Evolutionary conservation across 2,329 filamentous ascomycete genomes (phyloP).

Genomic region (Pseudogymnoascus sp.): DNA sequence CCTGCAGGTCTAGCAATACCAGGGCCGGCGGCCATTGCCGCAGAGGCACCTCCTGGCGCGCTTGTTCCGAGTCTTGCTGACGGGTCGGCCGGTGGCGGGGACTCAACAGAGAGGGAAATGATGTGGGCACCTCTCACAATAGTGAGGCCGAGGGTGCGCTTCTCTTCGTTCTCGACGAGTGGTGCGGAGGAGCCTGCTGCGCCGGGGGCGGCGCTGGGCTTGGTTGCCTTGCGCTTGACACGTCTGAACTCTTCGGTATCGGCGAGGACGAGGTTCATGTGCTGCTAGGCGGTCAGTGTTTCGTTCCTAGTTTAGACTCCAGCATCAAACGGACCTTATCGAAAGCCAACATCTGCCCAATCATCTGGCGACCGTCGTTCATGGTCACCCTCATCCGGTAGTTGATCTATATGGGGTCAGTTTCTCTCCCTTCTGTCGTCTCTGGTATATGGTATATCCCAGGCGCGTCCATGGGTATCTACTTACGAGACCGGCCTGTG

Average conservation of each 20-base stretch:
- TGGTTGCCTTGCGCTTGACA: slow-evolving; percentile 76
- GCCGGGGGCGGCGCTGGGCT: slow-evolving; percentile 48
- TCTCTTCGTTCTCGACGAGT: slow-evolving; percentile 85
- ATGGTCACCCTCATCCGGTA: slow-evolving; percentile 97
- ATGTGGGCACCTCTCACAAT: slow-evolving; percentile 94
- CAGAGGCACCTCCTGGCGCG: slow-evolving; percentile 58
- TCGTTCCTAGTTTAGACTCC: not conserved
- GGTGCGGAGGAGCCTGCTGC: slow-evolving; percentile 54
- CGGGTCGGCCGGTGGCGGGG: slow-evolving; percentile 88
- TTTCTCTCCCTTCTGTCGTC: not conserved
- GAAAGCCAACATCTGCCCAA: slow-evolving; percentile 95
- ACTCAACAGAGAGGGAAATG: slow-evolving; percentile 90
- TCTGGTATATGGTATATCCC: not conserved
- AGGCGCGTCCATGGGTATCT: slow-evolving; percentile 15
- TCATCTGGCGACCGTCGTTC: slow-evolving; percentile 92
- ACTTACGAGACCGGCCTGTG: slow-evolving; percentile 66
- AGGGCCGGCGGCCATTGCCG: slow-evolving; percentile 71
- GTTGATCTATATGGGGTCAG: slow-evolving; percentile 69
- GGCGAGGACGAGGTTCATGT: slow-evolving; percentile 98
- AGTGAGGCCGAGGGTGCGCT: slow-evolving; percentile 89
- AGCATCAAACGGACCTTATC: slow-evolving; percentile 66
- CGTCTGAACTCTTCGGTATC: slow-evolving; percentile 97
- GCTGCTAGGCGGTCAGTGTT: slow-evolving; percentile 43
- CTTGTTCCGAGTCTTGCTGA: slow-evolving; percentile 78
- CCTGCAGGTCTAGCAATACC: slow-evolving; percentile 89